Evolutionary conservation across 2,329 filamentous ascomycete genomes (phyloP).

Genomic region (Gliomastix tumulicola): DNA sequence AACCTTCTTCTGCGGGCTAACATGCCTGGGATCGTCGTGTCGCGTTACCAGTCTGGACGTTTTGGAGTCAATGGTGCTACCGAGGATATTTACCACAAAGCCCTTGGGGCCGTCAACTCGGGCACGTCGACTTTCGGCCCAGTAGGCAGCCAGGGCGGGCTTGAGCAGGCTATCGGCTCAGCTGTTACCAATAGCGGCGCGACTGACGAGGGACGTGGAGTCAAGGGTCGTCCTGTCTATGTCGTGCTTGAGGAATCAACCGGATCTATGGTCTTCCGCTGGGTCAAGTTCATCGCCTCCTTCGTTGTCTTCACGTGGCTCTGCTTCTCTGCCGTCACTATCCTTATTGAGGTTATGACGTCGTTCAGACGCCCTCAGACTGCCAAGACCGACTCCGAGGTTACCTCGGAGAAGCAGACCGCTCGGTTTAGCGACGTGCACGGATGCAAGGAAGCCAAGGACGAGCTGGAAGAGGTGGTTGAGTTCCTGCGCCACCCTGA

Average conservation of each 20-base stretch:
- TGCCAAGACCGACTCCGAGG: conserved; percentile 69
- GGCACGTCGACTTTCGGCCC: conserved; percentile 6
- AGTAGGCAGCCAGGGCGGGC: not conserved
- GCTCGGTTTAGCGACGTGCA: conserved; percentile 91
- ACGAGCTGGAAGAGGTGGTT: conserved; percentile 93
- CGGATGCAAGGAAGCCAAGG: conserved; percentile 96
- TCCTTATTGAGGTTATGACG: conserved; percentile 76
- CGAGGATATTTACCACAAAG: conserved; percentile 73
- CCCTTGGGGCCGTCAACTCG: conserved; percentile 41
- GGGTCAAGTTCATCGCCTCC: conserved; percentile 78
- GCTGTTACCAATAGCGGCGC: conserved; percentile 51
- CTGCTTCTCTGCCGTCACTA: conserved; percentile 69
- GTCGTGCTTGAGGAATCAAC: conserved; percentile 92
- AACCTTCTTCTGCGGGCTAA: conserved; percentile 83
- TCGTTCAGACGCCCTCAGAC: conserved; percentile 60
- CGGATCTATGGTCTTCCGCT: conserved; percentile 75
- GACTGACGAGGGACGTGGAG: conserved; percentile 53
- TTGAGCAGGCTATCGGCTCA: conserved; percentile 14
- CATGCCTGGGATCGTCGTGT: conserved; percentile 87
- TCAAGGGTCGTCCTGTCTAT: conserved; percentile 80
- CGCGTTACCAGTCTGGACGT: conserved; percentile 78
- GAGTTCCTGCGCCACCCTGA: conserved; percentile 93
- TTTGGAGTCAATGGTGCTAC: conserved; percentile 75
- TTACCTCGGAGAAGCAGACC: conserved; percentile 86
- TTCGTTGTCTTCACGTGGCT: conserved; percentile 77